These are phyloP conservation scores for Clavispora asparagi DNA, from an alignment of 805 yeast species.

Conservation along the genomic window DNA sequence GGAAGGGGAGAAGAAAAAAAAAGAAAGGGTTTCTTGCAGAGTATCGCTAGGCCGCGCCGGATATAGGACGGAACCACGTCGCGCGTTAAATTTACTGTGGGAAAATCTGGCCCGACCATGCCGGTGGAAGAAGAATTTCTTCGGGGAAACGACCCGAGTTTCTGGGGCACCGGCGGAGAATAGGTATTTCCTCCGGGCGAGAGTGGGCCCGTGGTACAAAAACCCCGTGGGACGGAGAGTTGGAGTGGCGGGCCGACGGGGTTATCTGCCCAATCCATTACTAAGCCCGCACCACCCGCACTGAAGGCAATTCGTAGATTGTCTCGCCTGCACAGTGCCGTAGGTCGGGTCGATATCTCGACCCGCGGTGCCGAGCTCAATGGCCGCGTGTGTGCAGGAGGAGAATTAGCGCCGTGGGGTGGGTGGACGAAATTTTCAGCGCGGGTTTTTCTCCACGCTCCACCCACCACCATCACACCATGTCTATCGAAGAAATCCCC, in stretches of 20 bases:
- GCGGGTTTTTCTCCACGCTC: not conserved
- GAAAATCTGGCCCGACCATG: not conserved
- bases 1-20: not conserved
- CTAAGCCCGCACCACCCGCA: not conserved
- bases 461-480: constrained; percentile 15
- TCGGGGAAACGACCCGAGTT: not conserved
- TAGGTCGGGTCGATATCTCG: not conserved
- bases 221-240: no score
- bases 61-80: not conserved
- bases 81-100: not conserved
- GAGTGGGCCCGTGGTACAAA: no score
- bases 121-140: not conserved
- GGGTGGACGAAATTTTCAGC: not conserved
- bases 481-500: constrained; percentile 59
- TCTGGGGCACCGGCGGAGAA: no score
- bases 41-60: not conserved
- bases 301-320: not conserved
- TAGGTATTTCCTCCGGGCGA: no score
- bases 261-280: not conserved
- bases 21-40: not conserved
- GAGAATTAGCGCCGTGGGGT: not conserved
- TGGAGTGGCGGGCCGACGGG: no score
- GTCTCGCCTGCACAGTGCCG: not conserved
- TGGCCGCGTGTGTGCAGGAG: not conserved
- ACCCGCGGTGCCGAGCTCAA: not conserved